Base-by-base conservation (phyloP, 108 stramenopile species). In the Cyclotella baltica region DNA sequence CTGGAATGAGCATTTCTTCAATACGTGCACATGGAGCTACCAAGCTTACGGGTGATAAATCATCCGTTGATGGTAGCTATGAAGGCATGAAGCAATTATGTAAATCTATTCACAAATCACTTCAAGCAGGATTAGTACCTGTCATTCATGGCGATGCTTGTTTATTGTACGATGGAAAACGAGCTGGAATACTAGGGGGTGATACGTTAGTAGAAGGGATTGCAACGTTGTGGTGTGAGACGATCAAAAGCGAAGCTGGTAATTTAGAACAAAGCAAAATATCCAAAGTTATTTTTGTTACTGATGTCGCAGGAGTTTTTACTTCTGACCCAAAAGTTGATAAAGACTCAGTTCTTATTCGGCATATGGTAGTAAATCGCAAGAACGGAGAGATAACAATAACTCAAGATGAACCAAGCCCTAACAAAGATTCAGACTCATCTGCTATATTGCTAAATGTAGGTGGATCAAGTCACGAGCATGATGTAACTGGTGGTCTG, bases 71-170 rank as follows among this genome's bases (percentile, higher is more conserved):
- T 28, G 58, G 31, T 65, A 71, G 48, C 48, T 51, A 15, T 16
- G 53, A 37, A 50, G 73, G 59, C 4, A 77, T 84, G 83, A 48
- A 56, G 15, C 22, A 37, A 30, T 55, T 91, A 11, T 65, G 83
- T 22, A 70, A 67, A 38, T 47, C 80, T 22, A 75, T 89, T 11
- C 37, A 62, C n/a, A 28, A 69, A 36, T 73, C 88, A n/a, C 68
- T 92, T 3, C 6, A 85, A 43, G 88, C 90, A 9, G 91, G 91
- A 52, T 64, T 94, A 23, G 80, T 92, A 6, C 93, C 93, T 9
- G 89, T 94, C 6, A 35, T 94, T 23, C 93, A 94, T 80, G 93
- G 93, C 10, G 93, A 94, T 88, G 93, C 90, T 3, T 90, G 91
- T 46, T 73, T 94, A 28, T 85, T 88, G 78, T 87, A 88, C 34